Evolutionary conservation across 2,329 filamentous ascomycete genomes (phyloP).

Genomic region (Sporothrix humicola): DNA sequence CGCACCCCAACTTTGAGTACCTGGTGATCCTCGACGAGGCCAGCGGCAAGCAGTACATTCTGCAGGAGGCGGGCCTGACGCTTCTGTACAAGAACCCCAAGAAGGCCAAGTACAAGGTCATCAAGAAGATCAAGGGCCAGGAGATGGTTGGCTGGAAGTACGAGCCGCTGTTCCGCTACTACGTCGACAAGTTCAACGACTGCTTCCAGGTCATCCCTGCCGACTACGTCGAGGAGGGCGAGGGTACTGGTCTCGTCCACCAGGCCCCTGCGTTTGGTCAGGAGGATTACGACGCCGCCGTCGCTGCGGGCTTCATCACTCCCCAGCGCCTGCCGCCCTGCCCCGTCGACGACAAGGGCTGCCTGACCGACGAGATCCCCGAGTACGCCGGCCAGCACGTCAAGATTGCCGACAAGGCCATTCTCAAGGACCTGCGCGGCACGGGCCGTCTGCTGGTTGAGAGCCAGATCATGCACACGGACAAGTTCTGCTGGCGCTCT

Average conservation of each 20-base stretch:
- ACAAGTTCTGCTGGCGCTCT: constrained; percentile 93
- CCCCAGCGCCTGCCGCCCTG: constrained; percentile 82
- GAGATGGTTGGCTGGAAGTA: constrained; percentile 91
- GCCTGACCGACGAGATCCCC: constrained; percentile 75
- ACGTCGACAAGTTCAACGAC: constrained; percentile 87
- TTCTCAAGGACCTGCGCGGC: constrained; percentile 85
- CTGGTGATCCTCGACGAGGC: constrained; percentile 83
- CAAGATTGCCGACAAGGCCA: constrained; percentile 89
- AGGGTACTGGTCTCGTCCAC: constrained; percentile 92
- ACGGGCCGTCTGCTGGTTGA: constrained; percentile 80
- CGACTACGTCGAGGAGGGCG: constrained; percentile 84
- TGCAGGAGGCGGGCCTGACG: constrained; percentile 79
- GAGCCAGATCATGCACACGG: constrained; percentile 86
- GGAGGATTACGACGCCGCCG: constrained; percentile 87
- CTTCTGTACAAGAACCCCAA: constrained; percentile 94
- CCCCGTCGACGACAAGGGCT: constrained; percentile 81
- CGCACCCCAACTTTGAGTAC: constrained; percentile 79
- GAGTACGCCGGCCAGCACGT: constrained; percentile 89
- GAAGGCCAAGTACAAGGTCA: constrained; percentile 88
- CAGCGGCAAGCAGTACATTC: constrained; percentile 81
- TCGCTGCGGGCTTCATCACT: constrained; percentile 76
- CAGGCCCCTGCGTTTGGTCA: constrained; percentile 93
- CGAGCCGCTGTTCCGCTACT: constrained; percentile 86
- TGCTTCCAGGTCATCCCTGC: constrained; percentile 82
- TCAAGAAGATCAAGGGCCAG: constrained; percentile 79